Conservation (phyloP, 805 yeast genomes). For the Jamesozyma piceae region DNA sequence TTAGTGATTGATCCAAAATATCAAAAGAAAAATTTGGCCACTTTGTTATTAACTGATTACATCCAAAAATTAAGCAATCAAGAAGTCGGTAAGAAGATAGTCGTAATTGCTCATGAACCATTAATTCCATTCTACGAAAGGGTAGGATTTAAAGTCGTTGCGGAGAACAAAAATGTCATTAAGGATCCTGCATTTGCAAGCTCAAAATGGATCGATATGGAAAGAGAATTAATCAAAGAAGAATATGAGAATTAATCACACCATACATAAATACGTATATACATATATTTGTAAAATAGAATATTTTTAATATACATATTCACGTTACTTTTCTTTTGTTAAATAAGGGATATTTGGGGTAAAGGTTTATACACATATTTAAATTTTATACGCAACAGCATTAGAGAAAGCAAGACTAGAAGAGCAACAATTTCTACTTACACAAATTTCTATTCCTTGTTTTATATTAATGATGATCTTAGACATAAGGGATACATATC, state of each 20-base stretch:
- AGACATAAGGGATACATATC: too few species aligned
- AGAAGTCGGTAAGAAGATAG: conserved; percentile 70
- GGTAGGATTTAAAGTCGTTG: conserved; percentile 68
- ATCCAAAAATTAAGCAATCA: conserved; percentile 83
- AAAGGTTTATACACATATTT: not conserved
- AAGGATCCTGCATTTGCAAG: conserved; percentile 25
- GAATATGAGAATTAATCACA: conserved; percentile 24
- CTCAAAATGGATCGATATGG: conserved; percentile 31
- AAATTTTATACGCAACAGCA: too few species aligned
- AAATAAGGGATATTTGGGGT: not conserved
- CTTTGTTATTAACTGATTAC: conserved; percentile 77
- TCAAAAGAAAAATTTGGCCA: conserved; percentile 75
- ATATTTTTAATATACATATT: not conserved
- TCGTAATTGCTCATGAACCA: conserved; percentile 60
- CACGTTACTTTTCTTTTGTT: not conserved
- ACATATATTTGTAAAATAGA: not conserved
- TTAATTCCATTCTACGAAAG: conserved; percentile 70
- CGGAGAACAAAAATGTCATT: conserved; percentile 35
- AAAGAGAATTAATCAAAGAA: conserved; percentile 30
- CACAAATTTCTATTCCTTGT: too few species aligned
- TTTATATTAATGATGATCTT: too few species aligned
- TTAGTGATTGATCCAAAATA: conserved; percentile 67
- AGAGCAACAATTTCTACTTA: too few species aligned
- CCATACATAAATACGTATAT: not conserved
- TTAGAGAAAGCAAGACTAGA: too few species aligned